These are phyloP conservation scores for Escovopsis sp. DNA, from an alignment of 2,329 filamentous ascomycete genomes.

Conservation along the genomic window DNA sequence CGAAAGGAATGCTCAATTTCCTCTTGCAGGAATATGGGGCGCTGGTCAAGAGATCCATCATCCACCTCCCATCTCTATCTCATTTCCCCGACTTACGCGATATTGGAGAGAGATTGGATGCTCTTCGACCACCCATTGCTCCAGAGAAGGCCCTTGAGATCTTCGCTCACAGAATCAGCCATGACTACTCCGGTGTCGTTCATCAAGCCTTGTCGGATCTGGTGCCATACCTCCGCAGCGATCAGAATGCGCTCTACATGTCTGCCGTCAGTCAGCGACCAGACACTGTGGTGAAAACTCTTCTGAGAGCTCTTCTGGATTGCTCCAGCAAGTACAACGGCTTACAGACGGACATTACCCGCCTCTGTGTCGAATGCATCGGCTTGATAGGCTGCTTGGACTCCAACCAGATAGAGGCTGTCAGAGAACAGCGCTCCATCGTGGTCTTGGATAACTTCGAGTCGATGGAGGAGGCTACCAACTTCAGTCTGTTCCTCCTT, in stretches of 20 bases:
- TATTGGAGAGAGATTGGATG: slow-evolving; percentile 49
- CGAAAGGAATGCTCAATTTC: slow-evolving; percentile 46
- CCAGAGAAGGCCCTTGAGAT: slow-evolving; percentile 49
- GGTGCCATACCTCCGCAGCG: slow-evolving; percentile 50
- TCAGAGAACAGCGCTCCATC: slow-evolving; percentile 66
- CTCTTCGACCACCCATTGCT: slow-evolving; percentile 38
- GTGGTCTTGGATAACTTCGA: slow-evolving; percentile 81
- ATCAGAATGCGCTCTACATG: slow-evolving; percentile 68
- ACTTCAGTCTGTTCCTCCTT: slow-evolving; percentile 75
- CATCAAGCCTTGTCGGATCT: slow-evolving; percentile 69
- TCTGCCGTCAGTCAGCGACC: slow-evolving; percentile 74
- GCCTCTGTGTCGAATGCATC: slow-evolving; percentile 66
- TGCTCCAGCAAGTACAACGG: slow-evolving; percentile 69
- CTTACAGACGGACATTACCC: slow-evolving; percentile 49
- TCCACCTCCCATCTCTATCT: slow-evolving; percentile 64
- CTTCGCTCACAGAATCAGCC: slow-evolving; percentile 58
- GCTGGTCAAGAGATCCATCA: slow-evolving; percentile 51
- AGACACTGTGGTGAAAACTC: slow-evolving; percentile 52
- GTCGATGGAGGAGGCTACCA: slow-evolving; percentile 58
- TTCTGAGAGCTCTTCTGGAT: slow-evolving; percentile 71
- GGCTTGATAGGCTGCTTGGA: slow-evolving; percentile 87
- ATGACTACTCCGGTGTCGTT: slow-evolving; percentile 79
- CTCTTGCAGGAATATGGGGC: slow-evolving; percentile 49
- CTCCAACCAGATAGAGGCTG: slow-evolving; percentile 71
- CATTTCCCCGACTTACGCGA: slow-evolving; percentile 55